Base-by-base conservation (phyloP, 169 alveolate species). In the Eimeria acervulina region DNA sequence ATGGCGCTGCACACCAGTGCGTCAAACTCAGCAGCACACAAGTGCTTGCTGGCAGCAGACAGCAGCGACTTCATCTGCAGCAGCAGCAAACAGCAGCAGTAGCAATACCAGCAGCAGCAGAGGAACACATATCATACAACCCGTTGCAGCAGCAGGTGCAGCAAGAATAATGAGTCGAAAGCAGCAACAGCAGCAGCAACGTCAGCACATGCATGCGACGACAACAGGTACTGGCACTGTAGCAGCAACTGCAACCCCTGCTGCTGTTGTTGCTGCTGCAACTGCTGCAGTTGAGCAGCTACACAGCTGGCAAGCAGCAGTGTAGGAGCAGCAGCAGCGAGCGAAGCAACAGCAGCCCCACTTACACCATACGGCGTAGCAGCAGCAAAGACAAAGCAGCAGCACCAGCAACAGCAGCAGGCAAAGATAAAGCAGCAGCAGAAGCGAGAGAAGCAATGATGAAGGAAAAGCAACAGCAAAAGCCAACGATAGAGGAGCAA, bases 41-140 rank as follows among this genome's bases (percentile, higher is more conserved):
- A 36, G 63, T 78, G 89, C 89, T 78, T 26, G 63, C 89, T n/a
- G 26, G 89, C 89, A 36, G 19, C 63, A 78, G 89, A 38, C 66
- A 78, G 63, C 7, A 78, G 59, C 59, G 7, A 10, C 59, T 51
- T 51, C 59, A 51, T 51, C 59, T 51, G 59, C 59, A 51, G 59
- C 0, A 1, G 0, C 59, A 17, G 33, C 33, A 47, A 78, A 4
- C 59, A 38, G 63, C 59, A 78, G 63, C 59, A 78, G 89, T 31
- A 40, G 36, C 59, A 40, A 21, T n/a, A 40, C 36, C 31, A 78
- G 13, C 40, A 72, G 40, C 84, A 1, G 19, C 47, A 72, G 47
- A n/a, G 42, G n/a, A n/a, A n/a, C n/a, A n/a, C n/a, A 63, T n/a
- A 17, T 21, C 44, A 72, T 28, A 78, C 63, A 13, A 28, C 31